These are phyloP conservation scores for Phytophthora pseudosyringae DNA, from an alignment of 352 stramenopile genomes.

Conservation along the genomic window DNA sequence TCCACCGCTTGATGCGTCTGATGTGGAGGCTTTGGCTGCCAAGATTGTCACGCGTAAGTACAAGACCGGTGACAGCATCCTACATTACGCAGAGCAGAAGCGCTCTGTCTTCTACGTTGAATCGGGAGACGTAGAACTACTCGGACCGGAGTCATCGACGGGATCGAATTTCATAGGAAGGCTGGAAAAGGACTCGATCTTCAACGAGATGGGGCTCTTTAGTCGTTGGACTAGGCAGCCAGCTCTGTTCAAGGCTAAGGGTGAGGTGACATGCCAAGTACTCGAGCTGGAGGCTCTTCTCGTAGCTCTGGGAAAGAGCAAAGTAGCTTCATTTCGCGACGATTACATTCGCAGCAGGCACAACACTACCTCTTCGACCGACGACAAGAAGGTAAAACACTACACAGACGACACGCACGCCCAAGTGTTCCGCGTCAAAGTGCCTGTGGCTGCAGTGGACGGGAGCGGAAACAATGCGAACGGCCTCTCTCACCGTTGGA, in stretches of 20 bases:
- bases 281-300: conserved; percentile 49
- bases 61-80: conserved; percentile 35
- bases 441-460: conserved; percentile 39
- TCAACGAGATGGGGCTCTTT: conserved; percentile 74
- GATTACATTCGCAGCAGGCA: conserved; percentile 48
- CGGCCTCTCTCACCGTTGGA: conserved; percentile 43
- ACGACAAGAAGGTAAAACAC: conserved; percentile 18
- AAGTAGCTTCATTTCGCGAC: conserved; percentile 40
- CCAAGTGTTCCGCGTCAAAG: conserved; percentile 60
- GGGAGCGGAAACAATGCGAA: conserved; percentile 14
- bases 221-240: conserved; percentile 45
- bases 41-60: conserved; percentile 33
- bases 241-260: conserved; percentile 49
- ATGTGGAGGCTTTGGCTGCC: conserved; percentile 10
- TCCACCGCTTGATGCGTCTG: conserved; percentile 16
- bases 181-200: conserved; percentile 28
- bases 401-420: conserved; percentile 47
- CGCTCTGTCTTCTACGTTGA: conserved; percentile 51
- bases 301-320: conserved; percentile 38
- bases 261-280: conserved; percentile 42
- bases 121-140: conserved; percentile 50
- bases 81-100: conserved; percentile 58
- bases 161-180: conserved; percentile 43
- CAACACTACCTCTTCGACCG: conserved; percentile 4
- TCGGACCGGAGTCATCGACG: conserved; percentile 50